Base-by-base conservation (phyloP, 192 early-diverging fungal genomes). In the Podila horticola region DNA sequence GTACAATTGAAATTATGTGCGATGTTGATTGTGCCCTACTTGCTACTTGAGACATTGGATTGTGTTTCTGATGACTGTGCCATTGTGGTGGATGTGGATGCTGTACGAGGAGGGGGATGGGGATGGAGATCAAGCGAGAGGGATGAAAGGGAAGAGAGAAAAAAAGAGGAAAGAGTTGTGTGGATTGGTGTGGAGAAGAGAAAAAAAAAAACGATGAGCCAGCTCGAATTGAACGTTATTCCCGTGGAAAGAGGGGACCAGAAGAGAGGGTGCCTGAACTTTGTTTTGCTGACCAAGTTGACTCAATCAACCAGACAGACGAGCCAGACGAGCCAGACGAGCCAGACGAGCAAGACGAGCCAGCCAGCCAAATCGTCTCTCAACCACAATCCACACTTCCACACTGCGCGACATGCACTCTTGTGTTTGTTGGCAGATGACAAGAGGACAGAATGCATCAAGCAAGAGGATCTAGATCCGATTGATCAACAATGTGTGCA, bases 111-210 rank as follows among this genome's bases (percentile, higher is more conserved):
- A 45, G 36, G 26, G 34, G 20, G 58, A 10, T 30, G 24, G n/a
- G 45, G 38, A 83, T 12, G 41, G 8, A 45, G 2, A 17, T 45
- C 8, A 15, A 17, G 13, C 1, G 41, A 45, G 0, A 13, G 41
- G 88, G 51, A 64, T 81, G 51, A 72, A 58, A 45, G 83, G 74
- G 64, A 74, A 65, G 58, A 64, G n/a, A 66, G 64, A 64, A 84
- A 22, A 70, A 72, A 30, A 58, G 17, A 55, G 49, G 75, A 28
- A 67, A 31, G 50, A 22, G 1, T 13, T 41, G 20, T 34, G 24
- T 30, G n/a, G 22, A n/a, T 59, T 28, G 41, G 28, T 41, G 19
- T 50, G 51, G 24, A 38, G 30, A 15, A n/a, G 29, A 19, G 28
- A 12, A 20, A 11, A 19, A 36, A 49, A 31, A 52, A 59, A 60